Evolutionary conservation across 2,329 filamentous ascomycete species (phyloP).

Genomic region (Ploettnerulaceae sp.): DNA sequence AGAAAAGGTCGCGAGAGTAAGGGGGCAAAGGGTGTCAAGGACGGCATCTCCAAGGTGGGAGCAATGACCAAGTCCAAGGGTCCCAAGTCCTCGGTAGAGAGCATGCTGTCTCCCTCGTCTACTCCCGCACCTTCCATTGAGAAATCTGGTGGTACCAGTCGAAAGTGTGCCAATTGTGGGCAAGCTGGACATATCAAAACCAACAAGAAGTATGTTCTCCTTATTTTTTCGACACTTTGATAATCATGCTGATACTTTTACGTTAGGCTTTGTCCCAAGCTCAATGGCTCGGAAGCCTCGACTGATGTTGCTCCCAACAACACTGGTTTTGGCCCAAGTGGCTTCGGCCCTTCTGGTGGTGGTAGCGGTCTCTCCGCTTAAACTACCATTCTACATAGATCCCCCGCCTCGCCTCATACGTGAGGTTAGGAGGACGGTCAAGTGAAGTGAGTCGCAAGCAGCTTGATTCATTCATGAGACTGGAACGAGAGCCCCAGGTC

Average conservation of each 20-base stretch:
- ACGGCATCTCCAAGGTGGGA: conserved; percentile 2
- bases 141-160: conserved; percentile 59
- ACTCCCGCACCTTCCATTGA: conserved; percentile 45
- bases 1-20: conserved; percentile 86
- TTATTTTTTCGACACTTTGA: background rate
- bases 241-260: conserved; percentile 25
- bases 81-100: background rate
- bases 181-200: conserved; percentile 98
- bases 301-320: conserved; percentile 52
- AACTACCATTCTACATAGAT: too few species aligned
- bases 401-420: too few species aligned
- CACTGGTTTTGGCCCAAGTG: conserved; percentile 45
- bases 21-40: conserved; percentile 31
- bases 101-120: conserved; percentile 40
- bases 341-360: background rate
- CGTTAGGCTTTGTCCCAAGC: conserved; percentile 77
- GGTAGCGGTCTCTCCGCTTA: background rate
- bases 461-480: too few species aligned
- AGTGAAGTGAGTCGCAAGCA: too few species aligned
- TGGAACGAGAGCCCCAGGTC: too few species aligned
- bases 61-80: background rate
- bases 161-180: conserved; percentile 97
- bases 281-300: conserved; percentile 74
- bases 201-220: conserved; percentile 76
- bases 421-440: background rate